These are phyloP conservation scores for Pythium folliculosum DNA, from an alignment of 352 stramenopile genomes.

Conservation along the genomic window DNA sequence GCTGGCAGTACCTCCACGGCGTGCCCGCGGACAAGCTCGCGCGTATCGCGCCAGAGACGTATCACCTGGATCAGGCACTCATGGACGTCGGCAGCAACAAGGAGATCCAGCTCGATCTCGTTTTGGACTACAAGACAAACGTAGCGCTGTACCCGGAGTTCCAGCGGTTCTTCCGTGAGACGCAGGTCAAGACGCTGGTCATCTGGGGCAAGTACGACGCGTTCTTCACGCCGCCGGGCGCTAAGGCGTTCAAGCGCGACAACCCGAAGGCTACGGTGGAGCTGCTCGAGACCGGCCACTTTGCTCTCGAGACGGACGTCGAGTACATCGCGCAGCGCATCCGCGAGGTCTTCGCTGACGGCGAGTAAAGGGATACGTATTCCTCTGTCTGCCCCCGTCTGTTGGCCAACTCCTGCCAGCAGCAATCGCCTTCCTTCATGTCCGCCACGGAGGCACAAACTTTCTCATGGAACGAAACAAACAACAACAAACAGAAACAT, in stretches of 20 bases:
- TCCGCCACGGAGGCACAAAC: too few species aligned
- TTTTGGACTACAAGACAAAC: slow-evolving; percentile 17
- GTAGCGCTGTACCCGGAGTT: slow-evolving; percentile 18
- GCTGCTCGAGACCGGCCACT: slow-evolving; percentile 21
- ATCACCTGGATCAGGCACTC: slow-evolving; percentile 12
- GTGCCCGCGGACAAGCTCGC: slow-evolving; percentile 10
- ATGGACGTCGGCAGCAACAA: slow-evolving; percentile 15
- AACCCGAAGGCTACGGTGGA: slow-evolving; percentile 3
- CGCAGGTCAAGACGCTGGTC: slow-evolving; percentile 10
- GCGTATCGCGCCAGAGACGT: slow-evolving; percentile 13
- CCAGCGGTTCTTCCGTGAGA: slow-evolving; percentile 17
- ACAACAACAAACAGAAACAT: too few species aligned
- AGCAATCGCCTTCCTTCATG: too few species aligned
- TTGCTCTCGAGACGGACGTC: slow-evolving; percentile 17
- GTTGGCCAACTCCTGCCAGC: too few species aligned
- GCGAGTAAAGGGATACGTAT: neutral
- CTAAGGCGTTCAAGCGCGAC: slow-evolving; percentile 13
- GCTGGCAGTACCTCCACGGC: slow-evolving; percentile 14
- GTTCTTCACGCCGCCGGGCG: slow-evolving; percentile 22
- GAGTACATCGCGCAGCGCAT: slow-evolving; percentile 21
- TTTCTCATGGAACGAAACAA: too few species aligned
- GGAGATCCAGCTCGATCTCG: slow-evolving; percentile 23
- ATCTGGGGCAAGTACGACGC: slow-evolving; percentile 24
- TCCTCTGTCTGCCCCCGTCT: too few species aligned
- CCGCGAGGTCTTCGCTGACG: neutral